A percentile compares a stretch with the other conserved stretches of the same genome.
phyloP scores from a whole-genome alignment of 768 basidiomycete species.

The Lentinula raphanica region DNA sequence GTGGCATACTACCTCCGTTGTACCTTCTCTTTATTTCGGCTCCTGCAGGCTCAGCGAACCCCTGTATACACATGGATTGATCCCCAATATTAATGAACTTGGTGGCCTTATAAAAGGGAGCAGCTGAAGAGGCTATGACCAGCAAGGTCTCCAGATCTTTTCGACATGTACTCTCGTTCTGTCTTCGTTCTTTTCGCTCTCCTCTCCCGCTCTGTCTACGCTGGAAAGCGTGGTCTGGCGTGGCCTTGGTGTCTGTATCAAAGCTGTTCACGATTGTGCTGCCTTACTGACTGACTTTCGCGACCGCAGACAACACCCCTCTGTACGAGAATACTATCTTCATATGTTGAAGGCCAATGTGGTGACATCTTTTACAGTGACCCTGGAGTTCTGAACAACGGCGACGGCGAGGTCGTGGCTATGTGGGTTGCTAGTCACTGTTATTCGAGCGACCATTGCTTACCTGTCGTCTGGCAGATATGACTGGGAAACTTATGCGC shows the following conservation, averaged over 20 bases:
- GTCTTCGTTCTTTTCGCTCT: conserved; percentile 11
- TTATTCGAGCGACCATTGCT: not conserved
- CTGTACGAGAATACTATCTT: conserved; percentile 18
- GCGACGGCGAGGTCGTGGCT: conserved; percentile 26
- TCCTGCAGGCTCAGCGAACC: not conserved
- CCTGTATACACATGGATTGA: not conserved
- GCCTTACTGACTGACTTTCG: not conserved
- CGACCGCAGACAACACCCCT: conserved; percentile 19
- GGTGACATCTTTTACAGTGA: not conserved
- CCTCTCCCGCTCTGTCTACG: conserved; percentile 13
- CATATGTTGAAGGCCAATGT: too few relatives aligned
- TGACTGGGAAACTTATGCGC: conserved; percentile 31
- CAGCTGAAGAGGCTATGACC: not conserved
- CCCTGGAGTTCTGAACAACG: conserved; percentile 21
- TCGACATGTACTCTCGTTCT: conserved; percentile 1
- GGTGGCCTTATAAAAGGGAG: not conserved
- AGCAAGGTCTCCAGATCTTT: not conserved
- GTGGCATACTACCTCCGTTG: not conserved
- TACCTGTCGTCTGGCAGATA: conserved; percentile 18
- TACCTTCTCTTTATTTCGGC: not conserved
- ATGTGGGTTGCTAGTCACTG: conserved; percentile 18
- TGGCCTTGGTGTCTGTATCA: conserved; percentile 29
- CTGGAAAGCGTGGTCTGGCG: conserved; percentile 32
- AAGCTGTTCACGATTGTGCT: not conserved
- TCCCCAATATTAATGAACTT: not conserved